Base-by-base conservation (phyloP, 164 flowering plant species). In the Aristolochia contorta region DNA sequence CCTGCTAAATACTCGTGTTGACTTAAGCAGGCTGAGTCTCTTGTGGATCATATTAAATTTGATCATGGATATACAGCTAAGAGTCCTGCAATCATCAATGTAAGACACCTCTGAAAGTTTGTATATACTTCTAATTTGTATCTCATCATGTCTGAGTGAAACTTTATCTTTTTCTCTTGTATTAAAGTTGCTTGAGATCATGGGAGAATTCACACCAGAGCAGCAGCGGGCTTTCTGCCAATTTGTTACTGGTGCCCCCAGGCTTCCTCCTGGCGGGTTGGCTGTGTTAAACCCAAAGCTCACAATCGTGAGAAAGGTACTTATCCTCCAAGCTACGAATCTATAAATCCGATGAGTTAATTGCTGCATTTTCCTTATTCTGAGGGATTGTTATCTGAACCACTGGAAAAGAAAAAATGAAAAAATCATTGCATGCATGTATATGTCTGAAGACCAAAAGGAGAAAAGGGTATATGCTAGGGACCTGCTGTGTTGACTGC, bases 201-300 rank as follows among this genome's bases (percentile, higher is more conserved):
- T 94, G 97, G 93, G 96, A 56, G 97, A 87, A 58, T 87, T 94
- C 65, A 83, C 84, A 47, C 88, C 91, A 5, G 96, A 94, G 69
- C 90, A 87, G 81, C 97, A 91, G 75, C 84, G 91, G 25, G 88
- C 93, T 33, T 94, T 94, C 78, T 91, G 97, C 77, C 99, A 91
- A 67, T 94, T 94, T 77, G 99, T 94, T 19, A 94, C 99, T 65
- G 99, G 99, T 62, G 97, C 99, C 51, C 99, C 99, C 27, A 79
- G 93, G 65, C 97, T 94, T 67, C 97, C 99, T 46, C 91, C 95
- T 20, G 99, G 99, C 72, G 99, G 99, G 48, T 67, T 94, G 69
- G 96, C 99, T 13, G 96, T 83, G 55, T 75, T 94, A 32, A 86
- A 89, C 65, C 99, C 99, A 19, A 91, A 91, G 80, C 71, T 94